phyloP scores from a whole-genome alignment of 2,329 filamentous ascomycete species.

The Ophiostoma sp. region DNA sequence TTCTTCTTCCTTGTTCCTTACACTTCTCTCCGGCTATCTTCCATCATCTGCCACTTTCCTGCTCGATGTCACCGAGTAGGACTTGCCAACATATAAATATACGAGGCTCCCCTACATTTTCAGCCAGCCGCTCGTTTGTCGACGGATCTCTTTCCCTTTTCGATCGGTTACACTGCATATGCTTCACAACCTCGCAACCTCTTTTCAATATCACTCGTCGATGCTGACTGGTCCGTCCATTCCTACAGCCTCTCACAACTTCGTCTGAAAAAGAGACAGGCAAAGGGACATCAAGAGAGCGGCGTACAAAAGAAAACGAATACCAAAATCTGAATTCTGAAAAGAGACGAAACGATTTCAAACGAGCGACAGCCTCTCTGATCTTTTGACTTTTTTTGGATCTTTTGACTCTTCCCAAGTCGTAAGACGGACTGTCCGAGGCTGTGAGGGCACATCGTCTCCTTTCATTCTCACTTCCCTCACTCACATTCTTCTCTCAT shows the following conservation, averaged over 20 bases:
- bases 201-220: neutral
- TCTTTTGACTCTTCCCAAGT: neutral
- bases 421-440: slow-evolving; percentile 20
- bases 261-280: slow-evolving; percentile 9
- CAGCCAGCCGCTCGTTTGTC: slow-evolving; percentile 21
- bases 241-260: neutral
- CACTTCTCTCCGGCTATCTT: neutral
- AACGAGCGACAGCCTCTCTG: neutral
- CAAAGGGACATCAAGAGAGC: neutral
- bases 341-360: neutral
- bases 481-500: neutral
- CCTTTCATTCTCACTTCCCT: neutral
- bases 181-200: neutral
- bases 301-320: neutral
- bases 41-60: neutral
- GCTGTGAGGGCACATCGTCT: neutral
- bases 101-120: slow-evolving; percentile 25
- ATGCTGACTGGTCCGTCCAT: slow-evolving; percentile 9
- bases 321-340: neutral
- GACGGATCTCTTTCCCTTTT: slow-evolving; percentile 21
- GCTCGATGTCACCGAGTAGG: neutral
- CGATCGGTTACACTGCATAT: slow-evolving; percentile 23
- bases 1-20: neutral
- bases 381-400: neutral
- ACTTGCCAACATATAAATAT: slow-evolving; percentile 20